phyloP scores from a whole-genome alignment of 2,329 filamentous ascomycete genomes.

The Exophiala dermatitidis region DNA sequence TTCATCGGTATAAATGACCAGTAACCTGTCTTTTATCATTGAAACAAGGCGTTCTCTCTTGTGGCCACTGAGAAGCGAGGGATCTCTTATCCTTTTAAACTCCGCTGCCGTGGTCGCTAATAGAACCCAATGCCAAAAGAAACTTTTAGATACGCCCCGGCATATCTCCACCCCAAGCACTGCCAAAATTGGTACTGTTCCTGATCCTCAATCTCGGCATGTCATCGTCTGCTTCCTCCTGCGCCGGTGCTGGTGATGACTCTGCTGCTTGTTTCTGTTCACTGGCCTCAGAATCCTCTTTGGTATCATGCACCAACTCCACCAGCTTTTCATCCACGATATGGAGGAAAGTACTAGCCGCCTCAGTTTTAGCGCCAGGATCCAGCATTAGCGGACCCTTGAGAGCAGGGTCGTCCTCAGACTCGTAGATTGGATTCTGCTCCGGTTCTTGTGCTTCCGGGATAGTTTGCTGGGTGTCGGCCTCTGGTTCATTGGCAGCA shows the following conservation, averaged over 20 bases:
- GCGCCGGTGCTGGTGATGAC: slow-evolving; percentile 31
- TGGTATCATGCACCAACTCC: slow-evolving; percentile 31
- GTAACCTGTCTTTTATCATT: not conserved
- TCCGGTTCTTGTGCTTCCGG: slow-evolving; percentile 8
- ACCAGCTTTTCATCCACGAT: slow-evolving; percentile 39
- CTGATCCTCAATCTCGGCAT: slow-evolving; percentile 35
- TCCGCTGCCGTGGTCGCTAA: slow-evolving; percentile 10
- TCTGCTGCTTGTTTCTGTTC: slow-evolving; percentile 28
- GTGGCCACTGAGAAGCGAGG: not conserved
- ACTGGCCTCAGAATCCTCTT: slow-evolving; percentile 10
- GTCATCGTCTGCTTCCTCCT: slow-evolving; percentile 18
- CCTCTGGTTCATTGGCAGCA: not conserved
- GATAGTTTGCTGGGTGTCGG: slow-evolving; percentile 5
- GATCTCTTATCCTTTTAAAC: not conserved
- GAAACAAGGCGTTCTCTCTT: not conserved
- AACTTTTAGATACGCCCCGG: slow-evolving; percentile 11
- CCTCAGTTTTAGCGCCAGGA: slow-evolving; percentile 37
- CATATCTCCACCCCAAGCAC: slow-evolving; percentile 36
- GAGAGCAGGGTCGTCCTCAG: slow-evolving; percentile 39
- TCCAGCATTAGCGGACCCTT: slow-evolving; percentile 39
- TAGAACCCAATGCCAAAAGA: not conserved
- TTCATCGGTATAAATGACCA: no score
- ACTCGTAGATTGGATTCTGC: slow-evolving; percentile 20
- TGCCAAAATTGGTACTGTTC: slow-evolving; percentile 43
- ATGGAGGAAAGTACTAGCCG: slow-evolving; percentile 34